Base-by-base conservation (phyloP, 805 yeast genomes). In the Kuraishia floccosa region DNA sequence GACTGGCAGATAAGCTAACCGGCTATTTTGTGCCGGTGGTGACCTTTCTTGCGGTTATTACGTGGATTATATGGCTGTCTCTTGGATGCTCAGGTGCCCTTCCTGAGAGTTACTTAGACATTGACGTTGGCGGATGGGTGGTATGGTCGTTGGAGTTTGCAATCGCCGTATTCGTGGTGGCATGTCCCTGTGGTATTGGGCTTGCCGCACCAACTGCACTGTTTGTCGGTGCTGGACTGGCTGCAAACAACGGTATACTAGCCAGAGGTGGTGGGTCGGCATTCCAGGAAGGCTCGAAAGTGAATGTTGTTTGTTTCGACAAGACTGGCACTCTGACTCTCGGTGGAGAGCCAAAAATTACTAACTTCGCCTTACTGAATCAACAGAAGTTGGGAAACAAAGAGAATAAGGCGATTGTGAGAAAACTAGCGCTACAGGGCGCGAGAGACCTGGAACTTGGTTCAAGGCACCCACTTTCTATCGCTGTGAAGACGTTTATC, bases 151-250 rank as follows among this genome's bases (percentile, higher is more conserved):
- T 81, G 34, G 76, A 79, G 41, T 81, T 81, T 52, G 72, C 86
- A 2, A 76, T 81, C 39, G 71, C 87, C 0, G 89, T 82, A 2
- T 79, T 81, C 54, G 89, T 81, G 2, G 72, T 81, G 30, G 89
- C 89, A 0, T 81, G 93, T 47, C 93, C 93, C 2, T 81, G 91
- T 58, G 93, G 89, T 2, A 70, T 81, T 41, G 91, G 89, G 2
- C 57, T 81, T 15, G 91, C 91, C 16, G 91, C 89, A 2, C 91
- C 91, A 2, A 80, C 89, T 2, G 89, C 91, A 0, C 49, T 81
- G 25, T 79, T 76, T 56, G 85, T 81, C 9, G 91, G 91, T 3
- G 63, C 84, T 12, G 85, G 89, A 0, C 49, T 81, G 30, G 85
- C 87, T 23, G 91, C 91, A 10, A 76, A 74, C 44, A 55, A 72